Percentiles rank a stretch among this genome's conserved stretches.
Conservation (phyloP, 2,329 filamentous ascomycete species). For the Ceratocystis eucalypticola region DNA sequence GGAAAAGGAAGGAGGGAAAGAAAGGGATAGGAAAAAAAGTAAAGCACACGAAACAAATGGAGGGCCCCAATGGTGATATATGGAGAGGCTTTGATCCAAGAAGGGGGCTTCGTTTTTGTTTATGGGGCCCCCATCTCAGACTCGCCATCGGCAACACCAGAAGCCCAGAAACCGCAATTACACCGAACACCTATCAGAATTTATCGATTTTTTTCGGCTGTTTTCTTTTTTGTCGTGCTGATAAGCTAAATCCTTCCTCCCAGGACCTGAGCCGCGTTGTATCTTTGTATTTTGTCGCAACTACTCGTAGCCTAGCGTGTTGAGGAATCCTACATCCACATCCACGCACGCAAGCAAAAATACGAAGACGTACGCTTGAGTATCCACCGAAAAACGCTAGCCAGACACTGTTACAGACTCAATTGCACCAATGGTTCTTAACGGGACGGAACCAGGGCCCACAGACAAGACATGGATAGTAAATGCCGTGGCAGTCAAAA, state of each 20-base stretch:
- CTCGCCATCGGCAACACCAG: neutral
- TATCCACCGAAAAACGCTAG: no score
- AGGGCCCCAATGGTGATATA: neutral
- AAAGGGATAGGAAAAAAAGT: neutral
- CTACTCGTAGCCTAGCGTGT: neutral
- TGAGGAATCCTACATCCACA: neutral
- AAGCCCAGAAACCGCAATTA: neutral
- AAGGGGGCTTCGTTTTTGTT: neutral
- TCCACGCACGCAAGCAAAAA: neutral
- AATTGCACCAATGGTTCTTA: neutral
- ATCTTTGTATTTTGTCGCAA: neutral
- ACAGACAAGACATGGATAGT: neutral
- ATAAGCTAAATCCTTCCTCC: neutral
- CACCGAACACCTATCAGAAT: neutral
- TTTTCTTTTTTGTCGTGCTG: neutral
- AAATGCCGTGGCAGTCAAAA: neutral
- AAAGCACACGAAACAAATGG: neutral
- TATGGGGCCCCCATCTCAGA: neutral
- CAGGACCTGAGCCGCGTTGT: neutral
- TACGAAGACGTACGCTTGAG: no score
- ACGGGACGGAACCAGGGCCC: neutral
- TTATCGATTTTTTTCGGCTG: neutral
- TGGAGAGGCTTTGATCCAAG: neutral
- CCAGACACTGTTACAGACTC: no score
- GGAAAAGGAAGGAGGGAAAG: neutral